Evolutionary conservation across 2,329 filamentous ascomycete genomes (phyloP).

Genomic region (Tolypocladium tundrense): DNA sequence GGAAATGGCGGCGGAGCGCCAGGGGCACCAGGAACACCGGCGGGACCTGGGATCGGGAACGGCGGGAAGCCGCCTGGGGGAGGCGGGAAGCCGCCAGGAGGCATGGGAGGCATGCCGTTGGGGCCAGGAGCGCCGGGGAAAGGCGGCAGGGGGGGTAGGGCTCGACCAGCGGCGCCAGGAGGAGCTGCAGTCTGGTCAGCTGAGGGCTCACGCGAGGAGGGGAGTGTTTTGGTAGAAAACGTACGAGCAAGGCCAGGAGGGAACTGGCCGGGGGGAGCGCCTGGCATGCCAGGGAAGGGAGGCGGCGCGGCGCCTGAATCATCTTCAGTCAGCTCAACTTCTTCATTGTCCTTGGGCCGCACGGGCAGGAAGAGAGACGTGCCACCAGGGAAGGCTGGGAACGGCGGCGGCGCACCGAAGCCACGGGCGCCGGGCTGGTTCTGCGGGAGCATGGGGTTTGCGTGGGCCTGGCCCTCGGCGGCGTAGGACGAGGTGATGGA

Average conservation of each 20-base stretch:
- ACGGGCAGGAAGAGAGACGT: slow-evolving; percentile 16
- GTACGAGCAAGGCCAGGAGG: slow-evolving; percentile 42
- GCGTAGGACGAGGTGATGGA: slow-evolving; percentile 94
- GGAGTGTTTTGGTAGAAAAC: slow-evolving; percentile 14
- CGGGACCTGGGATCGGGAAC: slow-evolving; percentile 28
- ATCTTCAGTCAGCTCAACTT: neutral
- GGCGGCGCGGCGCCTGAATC: slow-evolving; percentile 35
- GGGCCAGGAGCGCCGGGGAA: slow-evolving; percentile 36
- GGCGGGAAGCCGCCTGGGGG: slow-evolving; percentile 22
- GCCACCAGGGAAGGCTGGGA: slow-evolving; percentile 47
- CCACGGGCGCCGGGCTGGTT: slow-evolving; percentile 47
- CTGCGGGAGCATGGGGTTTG: slow-evolving; percentile 72
- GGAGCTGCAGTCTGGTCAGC: neutral
- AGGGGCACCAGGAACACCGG: slow-evolving; percentile 14
- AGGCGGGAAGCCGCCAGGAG: slow-evolving; percentile 25
- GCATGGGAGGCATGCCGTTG: slow-evolving; percentile 37
- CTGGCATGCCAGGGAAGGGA: slow-evolving; percentile 45
- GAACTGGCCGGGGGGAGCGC: slow-evolving; percentile 27
- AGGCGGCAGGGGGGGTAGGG: slow-evolving; percentile 33
- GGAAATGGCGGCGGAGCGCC: slow-evolving; percentile 19
- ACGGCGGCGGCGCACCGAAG: slow-evolving; percentile 39
- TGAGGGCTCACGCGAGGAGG: neutral
- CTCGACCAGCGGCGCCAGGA: slow-evolving; percentile 31
- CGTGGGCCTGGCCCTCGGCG: slow-evolving; percentile 78
- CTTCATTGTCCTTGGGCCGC: neutral